Evolutionary conservation across 2,329 filamentous ascomycete genomes (phyloP).

Genomic region (Cytospora piceicola): DNA sequence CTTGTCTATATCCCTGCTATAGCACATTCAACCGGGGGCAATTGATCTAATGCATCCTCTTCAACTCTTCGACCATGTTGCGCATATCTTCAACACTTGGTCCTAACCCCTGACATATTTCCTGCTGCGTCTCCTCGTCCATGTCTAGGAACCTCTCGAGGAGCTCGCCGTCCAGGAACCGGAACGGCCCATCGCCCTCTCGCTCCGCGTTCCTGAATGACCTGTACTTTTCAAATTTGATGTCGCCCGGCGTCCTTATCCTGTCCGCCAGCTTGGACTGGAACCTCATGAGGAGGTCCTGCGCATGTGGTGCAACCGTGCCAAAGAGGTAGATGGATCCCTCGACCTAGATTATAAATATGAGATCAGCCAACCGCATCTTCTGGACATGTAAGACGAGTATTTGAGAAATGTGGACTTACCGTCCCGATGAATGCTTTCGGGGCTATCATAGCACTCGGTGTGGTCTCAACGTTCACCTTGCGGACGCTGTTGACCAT

Average conservation of each 20-base stretch:
- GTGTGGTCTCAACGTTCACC: constrained; percentile 67
- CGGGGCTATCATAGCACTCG: constrained; percentile 72
- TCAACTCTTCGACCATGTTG: constrained; percentile 64
- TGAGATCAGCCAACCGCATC: constrained; percentile 29
- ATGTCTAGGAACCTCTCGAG: constrained; percentile 83
- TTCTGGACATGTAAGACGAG: not conserved
- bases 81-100: constrained; percentile 66
- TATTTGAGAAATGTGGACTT: constrained; percentile 43
- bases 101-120: constrained; percentile 58
- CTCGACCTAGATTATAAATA: constrained; percentile 66
- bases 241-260: constrained; percentile 70
- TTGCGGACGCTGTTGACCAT: constrained; percentile 88
- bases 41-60: constrained; percentile 58
- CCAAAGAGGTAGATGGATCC: constrained; percentile 91
- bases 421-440: constrained; percentile 89
- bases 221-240: constrained; percentile 80
- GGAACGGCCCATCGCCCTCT: constrained; percentile 74
- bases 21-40: not conserved
- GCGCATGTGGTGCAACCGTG: constrained; percentile 70
- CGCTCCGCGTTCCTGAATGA: constrained; percentile 76
- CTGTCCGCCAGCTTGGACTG: constrained; percentile 71
- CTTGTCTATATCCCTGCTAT: constrained; percentile 5
- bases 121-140: constrained; percentile 59
- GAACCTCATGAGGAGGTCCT: constrained; percentile 81
- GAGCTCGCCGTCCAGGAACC: constrained; percentile 92